These are phyloP conservation scores for Knufia petricola DNA, from an alignment of 2,329 filamentous ascomycete species.

Conservation along the genomic window DNA sequence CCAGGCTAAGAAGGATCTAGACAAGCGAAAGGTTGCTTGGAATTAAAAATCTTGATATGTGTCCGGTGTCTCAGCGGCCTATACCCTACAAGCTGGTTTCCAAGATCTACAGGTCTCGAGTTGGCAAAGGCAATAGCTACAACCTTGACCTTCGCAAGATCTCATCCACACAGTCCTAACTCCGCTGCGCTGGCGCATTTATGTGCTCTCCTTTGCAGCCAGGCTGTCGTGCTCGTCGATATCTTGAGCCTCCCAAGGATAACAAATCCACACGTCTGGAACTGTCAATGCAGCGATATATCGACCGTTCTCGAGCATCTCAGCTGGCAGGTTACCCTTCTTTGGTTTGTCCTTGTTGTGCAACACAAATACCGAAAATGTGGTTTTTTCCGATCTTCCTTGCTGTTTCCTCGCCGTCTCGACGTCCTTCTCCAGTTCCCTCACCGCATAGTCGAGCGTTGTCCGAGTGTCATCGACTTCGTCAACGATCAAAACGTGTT, in stretches of 20 bases:
- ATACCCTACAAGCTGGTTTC: no score
- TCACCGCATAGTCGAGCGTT: constrained; percentile 86
- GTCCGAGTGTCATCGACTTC: constrained; percentile 94
- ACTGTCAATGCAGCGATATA: constrained; percentile 85
- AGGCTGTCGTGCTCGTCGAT: constrained; percentile 83
- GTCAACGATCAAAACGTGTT: constrained; percentile 85
- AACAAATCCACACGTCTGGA: constrained; percentile 95
- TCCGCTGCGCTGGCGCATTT: not conserved
- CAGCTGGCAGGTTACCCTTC: constrained; percentile 72
- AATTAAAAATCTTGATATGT: constrained; percentile 28
- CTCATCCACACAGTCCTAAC: not conserved
- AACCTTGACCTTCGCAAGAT: not conserved
- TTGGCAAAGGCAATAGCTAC: no score
- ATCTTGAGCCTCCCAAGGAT: constrained; percentile 92
- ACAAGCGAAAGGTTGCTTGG: constrained; percentile 34
- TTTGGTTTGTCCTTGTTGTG: constrained; percentile 99
- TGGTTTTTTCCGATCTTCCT: constrained; percentile 61
- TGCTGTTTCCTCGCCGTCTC: constrained; percentile 65
- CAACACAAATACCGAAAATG: constrained; percentile 90
- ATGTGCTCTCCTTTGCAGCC: constrained; percentile 41
- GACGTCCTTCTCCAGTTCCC: constrained; percentile 90
- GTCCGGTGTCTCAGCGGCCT: no score
- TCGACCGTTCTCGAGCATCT: constrained; percentile 59
- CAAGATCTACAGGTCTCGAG: no score
- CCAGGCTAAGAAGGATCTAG: constrained; percentile 35